Evolutionary conservation across 768 basidiomycete species (phyloP).

Genomic region (Infundibulicybe gibba): DNA sequence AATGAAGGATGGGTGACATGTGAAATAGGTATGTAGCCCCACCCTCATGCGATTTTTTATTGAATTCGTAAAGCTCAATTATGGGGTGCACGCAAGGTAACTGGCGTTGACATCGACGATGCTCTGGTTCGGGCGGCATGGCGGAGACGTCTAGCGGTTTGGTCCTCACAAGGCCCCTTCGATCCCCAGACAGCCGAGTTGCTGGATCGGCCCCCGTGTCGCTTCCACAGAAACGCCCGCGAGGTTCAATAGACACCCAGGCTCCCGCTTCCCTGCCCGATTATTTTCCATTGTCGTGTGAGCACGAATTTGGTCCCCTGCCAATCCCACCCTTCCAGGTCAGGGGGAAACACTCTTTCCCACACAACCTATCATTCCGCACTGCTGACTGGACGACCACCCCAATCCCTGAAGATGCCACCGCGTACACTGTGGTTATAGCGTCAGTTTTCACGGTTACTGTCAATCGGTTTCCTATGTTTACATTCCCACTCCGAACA

Average conservation of each 20-base stretch:
- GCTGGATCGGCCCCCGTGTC: background rate
- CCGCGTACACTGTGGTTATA: constrained; percentile 72
- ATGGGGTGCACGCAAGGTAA: constrained; percentile 58
- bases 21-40: constrained; percentile 62
- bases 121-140: constrained; percentile 73
- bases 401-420: constrained; percentile 49
- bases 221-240: constrained; percentile 19
- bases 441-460: constrained; percentile 50
- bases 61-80: constrained; percentile 52
- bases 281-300: constrained; percentile 78
- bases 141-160: constrained; percentile 63
- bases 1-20: constrained; percentile 86
- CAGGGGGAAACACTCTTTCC: constrained; percentile 46
- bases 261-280: constrained; percentile 17
- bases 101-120: constrained; percentile 86
- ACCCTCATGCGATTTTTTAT: background rate
- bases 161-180: constrained; percentile 60
- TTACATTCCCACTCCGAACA: constrained; percentile 20
- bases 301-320: constrained; percentile 71
- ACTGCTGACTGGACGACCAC: constrained; percentile 71
- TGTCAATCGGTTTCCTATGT: background rate
- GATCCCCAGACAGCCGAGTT: background rate
- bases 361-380: constrained; percentile 75
- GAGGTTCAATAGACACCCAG: constrained; percentile 3
- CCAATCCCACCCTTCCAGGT: constrained; percentile 51